phyloP scores from a whole-genome alignment of 805 yeast genomes.

The Priceomyces haplophilus region DNA sequence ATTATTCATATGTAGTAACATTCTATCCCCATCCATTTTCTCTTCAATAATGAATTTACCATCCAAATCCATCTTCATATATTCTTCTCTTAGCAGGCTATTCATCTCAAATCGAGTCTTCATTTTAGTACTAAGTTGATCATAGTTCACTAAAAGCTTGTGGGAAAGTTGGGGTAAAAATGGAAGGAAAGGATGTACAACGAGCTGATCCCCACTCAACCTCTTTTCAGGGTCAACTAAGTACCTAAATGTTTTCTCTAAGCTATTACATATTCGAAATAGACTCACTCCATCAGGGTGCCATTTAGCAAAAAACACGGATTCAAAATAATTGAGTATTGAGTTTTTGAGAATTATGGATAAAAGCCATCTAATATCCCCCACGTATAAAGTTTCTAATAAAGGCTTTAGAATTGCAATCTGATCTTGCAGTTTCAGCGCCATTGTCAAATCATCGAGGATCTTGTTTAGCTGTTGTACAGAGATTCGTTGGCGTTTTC shows the following conservation, averaged over 20 bases:
- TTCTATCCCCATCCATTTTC: conserved; percentile 90
- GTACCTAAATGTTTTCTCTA: conserved; percentile 55
- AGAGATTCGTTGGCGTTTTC: conserved; percentile 12
- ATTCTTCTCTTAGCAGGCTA: conserved; percentile 15
- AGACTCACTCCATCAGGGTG: conserved; percentile 75
- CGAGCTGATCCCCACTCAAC: conserved; percentile 39
- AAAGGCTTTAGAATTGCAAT: conserved; percentile 46
- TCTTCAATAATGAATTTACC: conserved; percentile 71
- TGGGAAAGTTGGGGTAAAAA: conserved; percentile 78
- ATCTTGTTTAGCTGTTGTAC: conserved; percentile 29
- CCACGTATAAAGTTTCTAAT: conserved; percentile 50
- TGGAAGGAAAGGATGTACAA: conserved; percentile 46
- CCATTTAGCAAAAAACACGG: conserved; percentile 56
- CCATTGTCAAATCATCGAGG: conserved; percentile 26
- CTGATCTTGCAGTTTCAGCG: conserved; percentile 34
- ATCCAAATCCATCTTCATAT: conserved; percentile 13
- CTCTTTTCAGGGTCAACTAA: conserved; percentile 49
- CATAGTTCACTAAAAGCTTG: conserved; percentile 50
- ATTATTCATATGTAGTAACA: conserved; percentile 65
- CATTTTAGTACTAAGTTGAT: conserved; percentile 47
- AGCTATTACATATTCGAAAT: conserved; percentile 60
- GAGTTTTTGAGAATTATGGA: conserved; percentile 60
- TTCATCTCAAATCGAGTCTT: conserved; percentile 26
- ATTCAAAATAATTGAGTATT: conserved; percentile 62
- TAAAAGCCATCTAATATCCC: conserved; percentile 67